phyloP scores from a whole-genome alignment of 2,329 filamentous ascomycete genomes.

The Akanthomyces dipterigenus region DNA sequence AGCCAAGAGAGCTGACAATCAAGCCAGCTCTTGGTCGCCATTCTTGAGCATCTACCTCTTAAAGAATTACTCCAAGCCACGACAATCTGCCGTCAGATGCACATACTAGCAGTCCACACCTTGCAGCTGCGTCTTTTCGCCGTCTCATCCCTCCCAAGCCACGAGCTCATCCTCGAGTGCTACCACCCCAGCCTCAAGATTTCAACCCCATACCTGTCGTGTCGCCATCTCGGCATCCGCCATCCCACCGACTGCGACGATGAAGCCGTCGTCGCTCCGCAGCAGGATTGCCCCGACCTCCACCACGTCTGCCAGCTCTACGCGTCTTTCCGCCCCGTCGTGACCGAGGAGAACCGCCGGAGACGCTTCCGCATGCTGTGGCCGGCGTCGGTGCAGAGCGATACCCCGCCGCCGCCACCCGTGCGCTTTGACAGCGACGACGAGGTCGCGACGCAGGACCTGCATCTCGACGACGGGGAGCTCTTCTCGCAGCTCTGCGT shows the following conservation, averaged over 20 bases:
- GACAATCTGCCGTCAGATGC: background rate
- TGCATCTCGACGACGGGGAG: constrained; percentile 63
- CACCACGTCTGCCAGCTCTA: constrained; percentile 52
- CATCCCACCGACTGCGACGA: constrained; percentile 23
- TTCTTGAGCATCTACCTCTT: background rate
- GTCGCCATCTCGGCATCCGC: constrained; percentile 53
- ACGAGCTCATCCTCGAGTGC: constrained; percentile 70
- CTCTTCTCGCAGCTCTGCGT: constrained; percentile 69
- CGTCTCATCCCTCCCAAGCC: constrained; percentile 50
- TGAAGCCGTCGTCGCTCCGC: constrained; percentile 7
- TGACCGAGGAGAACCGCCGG: constrained; percentile 44
- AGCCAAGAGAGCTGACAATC: background rate
- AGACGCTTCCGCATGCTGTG: constrained; percentile 21
- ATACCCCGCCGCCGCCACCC: too few species aligned
- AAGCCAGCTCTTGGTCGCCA: background rate
- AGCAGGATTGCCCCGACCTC: constrained; percentile 17
- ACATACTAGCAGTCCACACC: background rate
- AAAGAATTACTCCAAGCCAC: background rate
- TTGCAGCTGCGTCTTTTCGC: background rate
- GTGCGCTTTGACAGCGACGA: constrained; percentile 16
- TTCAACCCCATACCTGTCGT: constrained; percentile 60
- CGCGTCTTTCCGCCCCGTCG: constrained; percentile 61
- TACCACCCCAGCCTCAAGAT: constrained; percentile 66
- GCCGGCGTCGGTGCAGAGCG: constrained; percentile 4
- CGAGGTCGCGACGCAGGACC: constrained; percentile 41